These are phyloP conservation scores for Houttuynia cordata DNA, from an alignment of 164 flowering plant species.

Conservation along the genomic window DNA sequence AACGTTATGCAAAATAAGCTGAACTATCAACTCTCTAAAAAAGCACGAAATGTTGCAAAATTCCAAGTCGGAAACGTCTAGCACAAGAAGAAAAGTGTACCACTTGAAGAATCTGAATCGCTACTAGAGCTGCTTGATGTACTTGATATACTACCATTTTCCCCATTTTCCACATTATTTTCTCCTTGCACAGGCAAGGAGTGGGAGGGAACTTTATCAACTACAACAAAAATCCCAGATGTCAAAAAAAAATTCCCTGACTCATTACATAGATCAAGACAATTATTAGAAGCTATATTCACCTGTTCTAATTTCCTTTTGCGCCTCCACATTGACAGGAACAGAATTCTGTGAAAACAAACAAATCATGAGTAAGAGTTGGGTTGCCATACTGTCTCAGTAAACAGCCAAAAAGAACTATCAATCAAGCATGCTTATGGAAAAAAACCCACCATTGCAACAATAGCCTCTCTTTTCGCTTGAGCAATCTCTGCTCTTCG, in stretches of 20 bases:
- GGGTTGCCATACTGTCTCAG: neutral
- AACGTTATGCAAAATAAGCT: neutral
- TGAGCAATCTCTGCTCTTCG: conserved; percentile 46
- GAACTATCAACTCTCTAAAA: too few relatives aligned
- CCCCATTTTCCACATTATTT: conserved; percentile 36
- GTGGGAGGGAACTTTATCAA: conserved; percentile 27
- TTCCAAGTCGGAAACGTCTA: neutral
- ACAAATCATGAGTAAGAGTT: neutral
- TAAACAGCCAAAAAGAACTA: neutral
- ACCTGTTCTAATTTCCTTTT: conserved; percentile 31
- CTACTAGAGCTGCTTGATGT: conserved; percentile 80
- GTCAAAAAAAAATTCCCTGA: neutral
- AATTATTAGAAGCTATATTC: neutral
- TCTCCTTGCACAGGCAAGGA: conserved; percentile 37
- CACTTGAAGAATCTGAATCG: conserved; percentile 81
- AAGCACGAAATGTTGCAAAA: neutral
- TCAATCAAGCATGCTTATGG: neutral
- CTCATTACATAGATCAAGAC: neutral
- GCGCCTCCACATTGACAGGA: conserved; percentile 11
- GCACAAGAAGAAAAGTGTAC: conserved; percentile 18
- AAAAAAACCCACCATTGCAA: conserved; percentile 15
- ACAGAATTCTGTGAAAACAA: conserved; percentile 22
- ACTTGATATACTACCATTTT: conserved; percentile 46
- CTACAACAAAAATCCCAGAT: conserved; percentile 16
- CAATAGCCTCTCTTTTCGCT: conserved; percentile 20